phyloP scores from a whole-genome alignment of 768 basidiomycete genomes.

The Postia placenta region DNA sequence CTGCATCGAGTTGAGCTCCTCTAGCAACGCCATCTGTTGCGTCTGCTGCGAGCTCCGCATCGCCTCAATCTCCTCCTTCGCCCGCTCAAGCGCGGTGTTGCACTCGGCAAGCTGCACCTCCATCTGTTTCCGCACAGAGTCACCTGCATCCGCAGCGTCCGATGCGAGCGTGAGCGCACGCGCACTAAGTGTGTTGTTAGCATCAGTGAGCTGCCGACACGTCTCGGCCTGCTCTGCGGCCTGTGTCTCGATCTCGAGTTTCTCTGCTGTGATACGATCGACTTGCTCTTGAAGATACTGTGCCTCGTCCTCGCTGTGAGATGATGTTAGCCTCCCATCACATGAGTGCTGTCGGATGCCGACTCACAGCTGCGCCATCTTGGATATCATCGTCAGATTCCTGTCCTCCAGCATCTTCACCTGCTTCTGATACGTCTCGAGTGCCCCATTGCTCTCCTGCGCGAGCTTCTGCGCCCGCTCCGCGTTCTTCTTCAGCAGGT shows the following conservation, averaged over 20 bases:
- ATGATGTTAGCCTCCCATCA: no score
- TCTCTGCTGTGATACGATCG: constrained; percentile 55
- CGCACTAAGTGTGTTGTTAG: constrained; percentile 73
- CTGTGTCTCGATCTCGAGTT: constrained; percentile 60
- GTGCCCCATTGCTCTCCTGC: constrained; percentile 67
- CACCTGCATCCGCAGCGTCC: constrained; percentile 53
- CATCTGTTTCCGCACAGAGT: constrained; percentile 52
- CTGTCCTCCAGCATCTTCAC: constrained; percentile 75
- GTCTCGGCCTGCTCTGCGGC: constrained; percentile 73
- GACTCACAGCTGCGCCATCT: constrained; percentile 11
- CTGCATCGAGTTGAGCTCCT: constrained; percentile 82
- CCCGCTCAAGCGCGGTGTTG: constrained; percentile 53
- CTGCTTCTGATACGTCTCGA: constrained; percentile 91
- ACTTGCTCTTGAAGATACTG: constrained; percentile 52
- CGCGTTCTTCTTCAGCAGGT: constrained; percentile 87
- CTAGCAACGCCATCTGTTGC: constrained; percentile 78
- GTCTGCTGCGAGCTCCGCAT: constrained; percentile 69
- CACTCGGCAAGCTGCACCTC: constrained; percentile 59
- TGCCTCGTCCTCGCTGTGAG: constrained; percentile 59
- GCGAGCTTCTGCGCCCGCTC: constrained; percentile 88
- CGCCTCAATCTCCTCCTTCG: constrained; percentile 61
- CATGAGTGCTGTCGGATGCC: no score
- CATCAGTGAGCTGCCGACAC: constrained; percentile 65
- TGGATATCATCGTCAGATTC: constrained; percentile 44
- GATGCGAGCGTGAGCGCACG: constrained; percentile 65